Conservation (phyloP, 2,329 filamentous ascomycete genomes). For the Eutypa lata region DNA sequence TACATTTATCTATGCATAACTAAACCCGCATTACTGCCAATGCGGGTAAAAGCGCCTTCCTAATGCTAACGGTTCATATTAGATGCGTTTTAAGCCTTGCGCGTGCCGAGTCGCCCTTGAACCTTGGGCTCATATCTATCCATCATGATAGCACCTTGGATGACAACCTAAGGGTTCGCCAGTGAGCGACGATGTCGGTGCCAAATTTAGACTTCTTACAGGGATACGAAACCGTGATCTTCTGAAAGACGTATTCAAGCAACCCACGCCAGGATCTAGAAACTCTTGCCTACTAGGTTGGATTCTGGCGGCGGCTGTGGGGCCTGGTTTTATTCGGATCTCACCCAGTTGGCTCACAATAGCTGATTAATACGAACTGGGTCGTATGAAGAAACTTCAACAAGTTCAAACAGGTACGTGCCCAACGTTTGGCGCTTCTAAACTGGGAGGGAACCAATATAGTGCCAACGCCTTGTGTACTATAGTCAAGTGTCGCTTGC, state of each 20-base stretch:
- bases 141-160: slow-evolving; percentile 1
- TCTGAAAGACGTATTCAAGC: slow-evolving; percentile 17
- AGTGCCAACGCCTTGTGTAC: neutral
- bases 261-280: slow-evolving; percentile 14
- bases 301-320: slow-evolving; percentile 7
- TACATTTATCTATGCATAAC: neutral
- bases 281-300: neutral
- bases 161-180: neutral
- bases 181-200: slow-evolving; percentile 9
- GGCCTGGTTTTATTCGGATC: neutral
- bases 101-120: neutral
- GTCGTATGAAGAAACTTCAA: neutral
- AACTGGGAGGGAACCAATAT: neutral
- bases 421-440: neutral
- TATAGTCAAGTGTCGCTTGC: neutral
- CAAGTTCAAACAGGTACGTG: neutral
- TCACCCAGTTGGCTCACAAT: neutral
- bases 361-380: neutral
- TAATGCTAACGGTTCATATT: neutral
- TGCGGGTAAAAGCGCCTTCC: neutral
- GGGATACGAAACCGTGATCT: slow-evolving; percentile 27
- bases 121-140: neutral
- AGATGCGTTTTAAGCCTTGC: neutral
- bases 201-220: slow-evolving; percentile 21
- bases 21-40: neutral